phyloP scores from a whole-genome alignment of 2,329 filamentous ascomycete species.

The Colletotrichum nymphaeae region DNA sequence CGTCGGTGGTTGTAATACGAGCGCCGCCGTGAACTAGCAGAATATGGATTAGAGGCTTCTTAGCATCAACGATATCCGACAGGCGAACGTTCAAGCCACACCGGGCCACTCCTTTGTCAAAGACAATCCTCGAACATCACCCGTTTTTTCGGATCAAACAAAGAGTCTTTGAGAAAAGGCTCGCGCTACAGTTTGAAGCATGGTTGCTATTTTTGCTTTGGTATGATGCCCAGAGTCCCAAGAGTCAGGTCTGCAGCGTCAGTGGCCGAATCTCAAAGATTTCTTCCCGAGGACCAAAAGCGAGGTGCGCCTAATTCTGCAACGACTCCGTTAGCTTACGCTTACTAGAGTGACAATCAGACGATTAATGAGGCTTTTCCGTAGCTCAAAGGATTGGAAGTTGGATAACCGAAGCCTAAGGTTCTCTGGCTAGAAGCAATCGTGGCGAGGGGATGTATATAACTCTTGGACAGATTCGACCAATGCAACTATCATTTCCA shows the following conservation, averaged over 20 bases:
- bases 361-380: background rate
- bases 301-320: background rate
- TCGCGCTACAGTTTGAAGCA: background rate
- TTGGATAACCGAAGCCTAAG: background rate
- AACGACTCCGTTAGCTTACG: background rate
- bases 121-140: background rate
- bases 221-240: background rate
- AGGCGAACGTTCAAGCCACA: background rate
- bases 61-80: background rate
- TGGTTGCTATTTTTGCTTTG: background rate
- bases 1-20: background rate
- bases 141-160: background rate
- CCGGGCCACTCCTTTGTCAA: background rate
- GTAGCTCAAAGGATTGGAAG: background rate
- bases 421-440: background rate
- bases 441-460: background rate
- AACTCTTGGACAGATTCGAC: background rate
- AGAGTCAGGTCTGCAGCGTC: background rate
- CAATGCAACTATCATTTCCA: background rate
- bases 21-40: background rate
- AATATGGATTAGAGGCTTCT: background rate
- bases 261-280: background rate
- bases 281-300: background rate
- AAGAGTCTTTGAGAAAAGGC: background rate
- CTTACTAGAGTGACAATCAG: background rate